Base-by-base conservation (phyloP, 768 basidiomycete genomes). In the Mycena floridula region DNA sequence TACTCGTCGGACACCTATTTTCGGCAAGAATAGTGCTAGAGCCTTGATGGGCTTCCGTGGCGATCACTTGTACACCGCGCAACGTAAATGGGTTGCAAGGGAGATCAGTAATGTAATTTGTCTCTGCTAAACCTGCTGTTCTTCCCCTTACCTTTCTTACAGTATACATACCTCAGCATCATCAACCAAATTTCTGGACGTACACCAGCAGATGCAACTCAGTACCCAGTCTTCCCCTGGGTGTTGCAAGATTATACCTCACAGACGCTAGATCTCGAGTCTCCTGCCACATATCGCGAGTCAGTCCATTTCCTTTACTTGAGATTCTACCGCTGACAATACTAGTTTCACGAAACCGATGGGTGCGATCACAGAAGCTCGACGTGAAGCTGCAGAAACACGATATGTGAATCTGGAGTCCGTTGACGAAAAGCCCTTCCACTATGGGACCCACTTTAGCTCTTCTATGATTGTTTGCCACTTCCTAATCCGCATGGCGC, bases 391-490 rank as follows among this genome's bases (percentile, higher is more conserved):
- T 5, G 93, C 94, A 1, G 68, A 72, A 39, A 77, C 76, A 26
- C 77, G 91, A 32, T 94, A 93, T 52, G 61, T 64, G 25, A 88
- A 83, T 50, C 70, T 94, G 9, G 63, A 81, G 54, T 81, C 89
- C 49, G 85, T 95, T 2, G 85, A 64, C 7, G 93, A 97, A 63
- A 76, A 79, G 26, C 93, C 93, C 0, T 95, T 95, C 62, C 88
- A 91, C 56, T 92, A 90, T 49, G 88, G 94, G 35, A 96, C 94
- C 0, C 94, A 97, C 59, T 97, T 93, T 57, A 90, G 88, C 57
- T 94, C 91, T 8, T 94, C 91, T 3, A 96, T 96, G 93, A 95
- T 92, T 47, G 89, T 93, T 37, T 94, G 91, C 66, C 92, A 95
- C 53, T 96, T 88, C 66, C 65, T 95, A 53, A 94, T 97, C 44